Conservation (phyloP, 106 monocot species). For the Allium cepa region DNA sequence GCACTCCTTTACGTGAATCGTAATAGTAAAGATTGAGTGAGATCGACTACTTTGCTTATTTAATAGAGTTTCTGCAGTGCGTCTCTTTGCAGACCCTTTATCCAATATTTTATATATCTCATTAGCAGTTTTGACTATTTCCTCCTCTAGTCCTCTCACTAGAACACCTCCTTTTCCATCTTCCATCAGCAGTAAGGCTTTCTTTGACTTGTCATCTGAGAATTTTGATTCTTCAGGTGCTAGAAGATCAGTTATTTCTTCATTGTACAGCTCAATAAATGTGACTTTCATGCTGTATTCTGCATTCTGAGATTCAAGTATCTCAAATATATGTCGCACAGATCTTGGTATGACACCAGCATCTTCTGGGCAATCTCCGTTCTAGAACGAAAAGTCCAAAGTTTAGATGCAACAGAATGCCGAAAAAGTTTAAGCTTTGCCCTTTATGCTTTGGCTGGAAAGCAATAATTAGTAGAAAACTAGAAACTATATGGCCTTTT, state of each 20-base stretch:
- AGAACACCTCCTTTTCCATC: constrained; percentile 16
- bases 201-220: constrained; percentile 12
- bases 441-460: too few species aligned
- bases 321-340: constrained; percentile 53
- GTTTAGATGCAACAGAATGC: too few species aligned
- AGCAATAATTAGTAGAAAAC: too few species aligned
- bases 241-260: constrained; percentile 26
- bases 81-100: constrained; percentile 44
- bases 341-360: constrained; percentile 63
- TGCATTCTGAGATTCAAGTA: constrained; percentile 42
- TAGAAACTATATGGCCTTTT: too few species aligned
- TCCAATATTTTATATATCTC: constrained; percentile 63
- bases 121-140: constrained; percentile 35
- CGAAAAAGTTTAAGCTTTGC: too few species aligned
- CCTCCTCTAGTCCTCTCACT: constrained; percentile 20
- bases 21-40: constrained; percentile 51
- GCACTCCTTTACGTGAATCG: constrained; percentile 59
- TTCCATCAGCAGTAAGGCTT: constrained; percentile 14
- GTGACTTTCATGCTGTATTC: constrained; percentile 66
- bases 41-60: constrained; percentile 50
- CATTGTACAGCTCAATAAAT: constrained; percentile 62
- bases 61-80: constrained; percentile 59
- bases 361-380: constrained; percentile 52
- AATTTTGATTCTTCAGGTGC: constrained; percentile 14
- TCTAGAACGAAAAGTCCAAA: constrained; percentile 14